phyloP scores from a whole-genome alignment of 176 grass and related monocot genomes.

The Triticum timopheevii region DNA sequence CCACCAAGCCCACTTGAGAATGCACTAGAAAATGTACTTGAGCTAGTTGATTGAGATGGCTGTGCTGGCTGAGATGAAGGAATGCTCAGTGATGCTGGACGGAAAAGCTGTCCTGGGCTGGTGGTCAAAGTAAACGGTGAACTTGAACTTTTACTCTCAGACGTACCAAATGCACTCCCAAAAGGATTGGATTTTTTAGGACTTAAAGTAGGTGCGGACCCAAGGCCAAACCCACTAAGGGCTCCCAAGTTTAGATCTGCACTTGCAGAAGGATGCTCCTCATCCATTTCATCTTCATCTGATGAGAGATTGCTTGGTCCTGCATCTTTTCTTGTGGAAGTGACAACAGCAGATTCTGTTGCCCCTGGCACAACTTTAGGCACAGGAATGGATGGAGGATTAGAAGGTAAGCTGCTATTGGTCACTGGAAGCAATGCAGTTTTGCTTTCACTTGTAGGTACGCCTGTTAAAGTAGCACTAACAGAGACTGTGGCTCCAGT shows the following conservation, averaged over 20 bases:
- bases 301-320: constrained; percentile 39
- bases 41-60: constrained; percentile 56
- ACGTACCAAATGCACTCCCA: constrained; percentile 59
- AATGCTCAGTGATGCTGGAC: constrained; percentile 72
- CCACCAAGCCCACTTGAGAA: constrained; percentile 71
- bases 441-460: constrained; percentile 41
- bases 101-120: constrained; percentile 73
- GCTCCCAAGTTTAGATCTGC: constrained; percentile 64
- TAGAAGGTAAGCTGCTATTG: constrained; percentile 41
- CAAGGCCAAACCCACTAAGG: constrained; percentile 85
- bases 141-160: constrained; percentile 43
- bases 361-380: constrained; percentile 36
- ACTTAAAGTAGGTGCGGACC: constrained; percentile 54
- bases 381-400: constrained; percentile 12
- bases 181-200: constrained; percentile 85
- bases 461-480: constrained; percentile 26
- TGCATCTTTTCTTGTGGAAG: constrained; percentile 48
- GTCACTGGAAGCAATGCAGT: constrained; percentile 28
- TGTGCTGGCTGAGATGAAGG: constrained; percentile 71
- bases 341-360: constrained; percentile 30
- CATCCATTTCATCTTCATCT: constrained; percentile 98
- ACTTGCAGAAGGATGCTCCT: constrained; percentile 61
- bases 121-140: constrained; percentile 56
- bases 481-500: constrained; percentile 36
- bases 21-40: constrained; percentile 58